Percentiles rank a stretch among this genome's conserved stretches.
phyloP scores from a whole-genome alignment of 2,329 filamentous ascomycete genomes.

The Chrysoporthe cubensis region DNA sequence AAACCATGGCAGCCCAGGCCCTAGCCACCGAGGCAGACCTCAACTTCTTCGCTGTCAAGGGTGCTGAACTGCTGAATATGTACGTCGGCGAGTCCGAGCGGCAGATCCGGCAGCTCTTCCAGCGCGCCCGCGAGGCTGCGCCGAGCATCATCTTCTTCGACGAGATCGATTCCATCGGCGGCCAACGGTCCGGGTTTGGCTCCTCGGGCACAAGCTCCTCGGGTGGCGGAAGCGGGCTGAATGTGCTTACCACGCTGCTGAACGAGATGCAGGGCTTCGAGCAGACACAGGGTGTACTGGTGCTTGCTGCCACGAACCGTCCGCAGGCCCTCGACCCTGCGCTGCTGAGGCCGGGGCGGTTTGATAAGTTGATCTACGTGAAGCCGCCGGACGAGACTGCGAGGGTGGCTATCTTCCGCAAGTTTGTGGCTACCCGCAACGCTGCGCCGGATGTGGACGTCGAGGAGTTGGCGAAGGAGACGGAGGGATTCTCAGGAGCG shows the following conservation, averaged over 20 bases:
- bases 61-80: slow-evolving; percentile 91
- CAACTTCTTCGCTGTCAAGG: slow-evolving; percentile 95
- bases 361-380: slow-evolving; percentile 85
- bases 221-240: slow-evolving; percentile 59
- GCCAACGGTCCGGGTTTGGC: slow-evolving; percentile 51
- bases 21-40: slow-evolving; percentile 87
- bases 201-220: slow-evolving; percentile 35
- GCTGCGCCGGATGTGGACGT: slow-evolving; percentile 68
- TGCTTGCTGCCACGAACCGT: slow-evolving; percentile 90
- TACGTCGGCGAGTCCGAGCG: slow-evolving; percentile 96
- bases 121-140: slow-evolving; percentile 80
- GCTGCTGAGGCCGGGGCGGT: slow-evolving; percentile 80
- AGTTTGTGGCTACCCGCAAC: slow-evolving; percentile 65
- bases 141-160: slow-evolving; percentile 97
- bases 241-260: slow-evolving; percentile 85
- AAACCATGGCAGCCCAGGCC: slow-evolving; percentile 89
- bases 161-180: slow-evolving; percentile 87
- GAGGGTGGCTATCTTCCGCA: slow-evolving; percentile 74
- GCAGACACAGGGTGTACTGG: slow-evolving; percentile 77
- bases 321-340: slow-evolving; percentile 86
- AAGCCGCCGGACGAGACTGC: slow-evolving; percentile 76
- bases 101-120: slow-evolving; percentile 81
- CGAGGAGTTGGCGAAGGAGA: slow-evolving; percentile 61
- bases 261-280: slow-evolving; percentile 98
- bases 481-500: slow-evolving; percentile 83